These are phyloP conservation scores for Dillenia turbinata DNA, from an alignment of 164 flowering plant genomes.

Conservation along the genomic window DNA sequence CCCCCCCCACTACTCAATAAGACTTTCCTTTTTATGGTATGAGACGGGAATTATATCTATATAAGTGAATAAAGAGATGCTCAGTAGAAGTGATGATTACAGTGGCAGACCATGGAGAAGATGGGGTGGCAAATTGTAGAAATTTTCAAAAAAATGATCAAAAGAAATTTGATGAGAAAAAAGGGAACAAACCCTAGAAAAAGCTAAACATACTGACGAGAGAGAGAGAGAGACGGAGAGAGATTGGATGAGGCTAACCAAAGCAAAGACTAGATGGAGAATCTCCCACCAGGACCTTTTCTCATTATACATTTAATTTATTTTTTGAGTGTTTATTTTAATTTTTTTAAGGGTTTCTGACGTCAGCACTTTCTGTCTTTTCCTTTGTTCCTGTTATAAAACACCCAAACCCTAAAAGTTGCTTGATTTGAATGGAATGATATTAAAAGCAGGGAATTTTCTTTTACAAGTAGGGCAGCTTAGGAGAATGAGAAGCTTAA, in stretches of 20 bases:
- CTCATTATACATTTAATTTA: conserved; percentile 14
- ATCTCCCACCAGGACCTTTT: conserved; percentile 13
- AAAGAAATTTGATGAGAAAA: conserved; percentile 6
- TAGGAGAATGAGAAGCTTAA: conserved; percentile 28
- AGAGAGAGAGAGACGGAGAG: not conserved
- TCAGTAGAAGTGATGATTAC: conserved; percentile 38
- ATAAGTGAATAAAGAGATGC: conserved; percentile 11
- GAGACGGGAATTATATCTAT: not conserved
- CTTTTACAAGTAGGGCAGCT: conserved; percentile 6
- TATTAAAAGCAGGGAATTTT: conserved; percentile 16
- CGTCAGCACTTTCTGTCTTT: conserved; percentile 61
- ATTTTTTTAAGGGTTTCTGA: conserved; percentile 13
- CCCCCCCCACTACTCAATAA: too few species aligned
- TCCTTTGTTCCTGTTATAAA: conserved; percentile 45
- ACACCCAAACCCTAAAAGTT: conserved; percentile 62
- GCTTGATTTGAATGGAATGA: conserved; percentile 41
- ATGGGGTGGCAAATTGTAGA: conserved; percentile 24
- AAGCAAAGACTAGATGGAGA: conserved; percentile 25
- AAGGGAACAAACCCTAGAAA: conserved; percentile 7
- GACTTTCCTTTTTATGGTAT: too few species aligned
- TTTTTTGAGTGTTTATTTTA: not conserved
- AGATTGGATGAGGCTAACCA: conserved; percentile 20
- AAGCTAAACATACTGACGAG: conserved; percentile 27
- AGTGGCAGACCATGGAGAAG: conserved; percentile 28
- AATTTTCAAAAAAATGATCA: not conserved